phyloP scores from a whole-genome alignment of 2,329 filamentous ascomycete genomes.

The Verruconis gallopava region DNA sequence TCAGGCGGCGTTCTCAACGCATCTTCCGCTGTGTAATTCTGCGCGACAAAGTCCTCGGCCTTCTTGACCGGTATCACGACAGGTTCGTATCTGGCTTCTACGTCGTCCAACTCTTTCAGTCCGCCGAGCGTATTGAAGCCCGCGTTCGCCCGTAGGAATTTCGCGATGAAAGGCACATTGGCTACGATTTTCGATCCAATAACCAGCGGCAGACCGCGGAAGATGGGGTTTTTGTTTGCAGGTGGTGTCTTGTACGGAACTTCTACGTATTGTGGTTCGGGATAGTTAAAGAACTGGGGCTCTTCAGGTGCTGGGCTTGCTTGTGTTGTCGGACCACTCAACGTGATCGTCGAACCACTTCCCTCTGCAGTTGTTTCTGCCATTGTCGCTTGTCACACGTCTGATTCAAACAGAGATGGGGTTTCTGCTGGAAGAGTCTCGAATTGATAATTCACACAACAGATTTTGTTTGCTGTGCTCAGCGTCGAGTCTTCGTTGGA shows the following conservation, averaged over 20 bases:
- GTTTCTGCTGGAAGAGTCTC: no score
- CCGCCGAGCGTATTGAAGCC: conserved; percentile 47
- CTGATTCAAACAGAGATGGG: no score
- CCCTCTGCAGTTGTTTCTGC: no score
- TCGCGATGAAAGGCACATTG: conserved; percentile 47
- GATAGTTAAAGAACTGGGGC: conserved; percentile 21
- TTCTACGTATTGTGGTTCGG: conserved; percentile 19
- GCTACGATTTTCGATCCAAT: conserved; percentile 50
- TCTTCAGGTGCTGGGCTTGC: no score
- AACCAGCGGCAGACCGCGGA: conserved; percentile 52
- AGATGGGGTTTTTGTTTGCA: conserved; percentile 48
- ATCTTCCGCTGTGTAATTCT: conserved; percentile 10
- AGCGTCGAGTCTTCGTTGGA: no score
- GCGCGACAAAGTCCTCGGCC: conserved; percentile 12
- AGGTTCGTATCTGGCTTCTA: conserved; percentile 42
- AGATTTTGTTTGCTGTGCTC: no score
- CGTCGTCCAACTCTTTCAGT: conserved; percentile 41
- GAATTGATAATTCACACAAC: no score
- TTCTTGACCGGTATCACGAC: conserved; percentile 37
- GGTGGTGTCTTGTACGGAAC: conserved; percentile 23
- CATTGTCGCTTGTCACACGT: no score
- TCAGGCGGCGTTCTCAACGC: not conserved
- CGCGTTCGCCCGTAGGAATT: conserved; percentile 57
- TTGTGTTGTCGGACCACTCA: no score
- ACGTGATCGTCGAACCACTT: no score